Percentiles rank a stretch among this genome's conserved stretches.
These are phyloP conservation scores for Annulohypoxylon truncatum DNA, from an alignment of 2,329 filamentous ascomycete genomes.

Conservation along the genomic window DNA sequence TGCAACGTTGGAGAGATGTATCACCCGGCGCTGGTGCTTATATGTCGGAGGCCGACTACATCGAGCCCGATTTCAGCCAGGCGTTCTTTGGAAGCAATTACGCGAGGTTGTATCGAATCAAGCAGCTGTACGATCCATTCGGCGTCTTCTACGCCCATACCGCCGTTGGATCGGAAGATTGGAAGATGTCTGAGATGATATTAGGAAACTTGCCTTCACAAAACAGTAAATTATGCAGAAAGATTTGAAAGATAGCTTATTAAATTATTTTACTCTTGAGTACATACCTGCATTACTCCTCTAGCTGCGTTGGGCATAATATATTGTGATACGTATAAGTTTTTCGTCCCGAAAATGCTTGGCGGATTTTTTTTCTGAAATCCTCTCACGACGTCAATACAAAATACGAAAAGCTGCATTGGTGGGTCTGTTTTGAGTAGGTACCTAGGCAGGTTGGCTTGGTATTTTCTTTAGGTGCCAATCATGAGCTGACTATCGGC, in stretches of 20 bases:
- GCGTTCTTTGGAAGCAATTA: constrained; percentile 45
- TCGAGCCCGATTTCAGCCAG: constrained; percentile 43
- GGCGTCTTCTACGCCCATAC: constrained; percentile 45
- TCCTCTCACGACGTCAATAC: too few species aligned
- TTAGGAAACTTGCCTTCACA: constrained; percentile 38
- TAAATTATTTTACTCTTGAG: not conserved
- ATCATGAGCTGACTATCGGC: not conserved
- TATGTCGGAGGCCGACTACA: constrained; percentile 45
- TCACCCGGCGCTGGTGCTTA: constrained; percentile 41
- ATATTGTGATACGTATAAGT: too few species aligned
- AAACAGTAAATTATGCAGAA: constrained; percentile 39
- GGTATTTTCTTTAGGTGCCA: not conserved
- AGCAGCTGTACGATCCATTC: constrained; percentile 43
- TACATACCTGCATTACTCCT: too few species aligned
- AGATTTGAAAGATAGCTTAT: constrained; percentile 15
- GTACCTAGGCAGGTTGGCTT: too few species aligned
- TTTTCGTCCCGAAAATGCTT: too few species aligned
- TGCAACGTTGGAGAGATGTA: constrained; percentile 47
- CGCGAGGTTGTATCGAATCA: constrained; percentile 38
- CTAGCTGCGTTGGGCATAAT: not conserved
- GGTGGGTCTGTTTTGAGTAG: too few species aligned
- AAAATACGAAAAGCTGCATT: too few species aligned
- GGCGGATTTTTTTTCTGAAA: too few species aligned
- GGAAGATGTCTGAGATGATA: constrained; percentile 40
- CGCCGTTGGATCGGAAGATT: constrained; percentile 45